phyloP scores from a whole-genome alignment of 805 yeast genomes.

The Kuraishia ogatae region DNA sequence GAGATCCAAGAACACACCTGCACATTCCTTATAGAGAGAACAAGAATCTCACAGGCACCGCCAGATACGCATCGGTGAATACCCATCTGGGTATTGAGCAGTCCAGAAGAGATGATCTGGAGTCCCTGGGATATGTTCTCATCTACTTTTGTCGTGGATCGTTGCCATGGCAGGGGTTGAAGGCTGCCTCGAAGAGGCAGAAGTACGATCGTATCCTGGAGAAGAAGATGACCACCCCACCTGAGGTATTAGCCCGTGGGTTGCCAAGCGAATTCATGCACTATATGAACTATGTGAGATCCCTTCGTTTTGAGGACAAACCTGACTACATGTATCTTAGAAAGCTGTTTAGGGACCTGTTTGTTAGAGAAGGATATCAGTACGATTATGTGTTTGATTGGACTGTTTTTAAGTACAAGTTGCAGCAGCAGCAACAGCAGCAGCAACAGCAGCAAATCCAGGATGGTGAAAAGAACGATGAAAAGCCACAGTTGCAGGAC shows the following conservation, averaged over 20 bases:
- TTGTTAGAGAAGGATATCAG: conserved; percentile 77
- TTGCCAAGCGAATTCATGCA: conserved; percentile 85
- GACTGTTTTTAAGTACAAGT: conserved; percentile 79
- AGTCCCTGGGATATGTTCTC: conserved; percentile 87
- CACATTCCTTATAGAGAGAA: conserved; percentile 96
- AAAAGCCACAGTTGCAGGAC: conserved; percentile 10
- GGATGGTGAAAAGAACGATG: conserved; percentile 4
- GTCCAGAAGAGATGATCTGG: conserved; percentile 93
- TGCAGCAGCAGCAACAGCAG: conserved; percentile 39
- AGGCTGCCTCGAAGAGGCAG: conserved; percentile 94
- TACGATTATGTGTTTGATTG: conserved; percentile 96
- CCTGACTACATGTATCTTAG: conserved; percentile 91
- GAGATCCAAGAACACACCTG: conserved; percentile 89
- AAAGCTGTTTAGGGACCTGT: conserved; percentile 81
- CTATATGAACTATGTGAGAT: conserved; percentile 82
- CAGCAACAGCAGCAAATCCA: conserved; percentile 19
- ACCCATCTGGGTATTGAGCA: conserved; percentile 97
- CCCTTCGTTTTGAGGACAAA: conserved; percentile 89
- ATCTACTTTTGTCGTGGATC: conserved; percentile 94
- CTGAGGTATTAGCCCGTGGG: conserved; percentile 82
- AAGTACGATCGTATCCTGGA: conserved; percentile 95
- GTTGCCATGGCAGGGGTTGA: conserved; percentile 97
- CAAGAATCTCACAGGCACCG: conserved; percentile 95
- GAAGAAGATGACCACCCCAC: conserved; percentile 84
- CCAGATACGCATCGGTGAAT: conserved; percentile 90